Percentiles rank a stretch among this genome's conserved stretches.
Evolutionary conservation across 805 yeast genomes (phyloP).

Genomic region (Zygosaccharomyces pseudorouxii): DNA sequence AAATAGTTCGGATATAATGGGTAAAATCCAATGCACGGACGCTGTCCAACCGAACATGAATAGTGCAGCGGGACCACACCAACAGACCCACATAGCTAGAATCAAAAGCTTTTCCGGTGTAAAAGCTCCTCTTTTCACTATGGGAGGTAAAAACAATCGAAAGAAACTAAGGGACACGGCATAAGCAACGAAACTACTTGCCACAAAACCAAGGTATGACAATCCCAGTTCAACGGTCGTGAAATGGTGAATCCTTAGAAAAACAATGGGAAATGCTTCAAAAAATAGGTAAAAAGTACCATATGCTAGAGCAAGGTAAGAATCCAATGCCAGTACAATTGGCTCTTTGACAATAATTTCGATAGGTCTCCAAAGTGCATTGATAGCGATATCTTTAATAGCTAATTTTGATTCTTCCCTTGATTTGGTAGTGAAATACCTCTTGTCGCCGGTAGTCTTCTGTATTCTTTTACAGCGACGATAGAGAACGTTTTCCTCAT

Average conservation of each 20-base stretch:
- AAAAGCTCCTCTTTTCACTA: constrained; percentile 27
- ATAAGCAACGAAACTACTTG: constrained; percentile 44
- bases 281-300: constrained; percentile 52
- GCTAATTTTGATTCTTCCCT: constrained; percentile 37
- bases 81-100: constrained; percentile 39
- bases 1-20: constrained; percentile 42
- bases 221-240: constrained; percentile 45
- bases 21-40: constrained; percentile 46
- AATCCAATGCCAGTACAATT: constrained; percentile 48
- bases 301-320: constrained; percentile 50
- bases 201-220: constrained; percentile 43
- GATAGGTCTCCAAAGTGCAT: constrained; percentile 46
- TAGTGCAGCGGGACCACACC: constrained; percentile 41
- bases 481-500: constrained; percentile 40
- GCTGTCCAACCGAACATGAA: constrained; percentile 48
- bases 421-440: constrained; percentile 34
- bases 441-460: constrained; percentile 44
- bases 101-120: constrained; percentile 43
- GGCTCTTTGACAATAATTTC: constrained; percentile 51
- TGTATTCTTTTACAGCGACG: constrained; percentile 48
- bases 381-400: constrained; percentile 21
- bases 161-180: constrained; percentile 27
- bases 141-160: constrained; percentile 28
- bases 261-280: constrained; percentile 59
- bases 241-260: constrained; percentile 42